Base-by-base conservation (phyloP, 176 grass and related monocot species). In the Triticum turgidum region DNA sequence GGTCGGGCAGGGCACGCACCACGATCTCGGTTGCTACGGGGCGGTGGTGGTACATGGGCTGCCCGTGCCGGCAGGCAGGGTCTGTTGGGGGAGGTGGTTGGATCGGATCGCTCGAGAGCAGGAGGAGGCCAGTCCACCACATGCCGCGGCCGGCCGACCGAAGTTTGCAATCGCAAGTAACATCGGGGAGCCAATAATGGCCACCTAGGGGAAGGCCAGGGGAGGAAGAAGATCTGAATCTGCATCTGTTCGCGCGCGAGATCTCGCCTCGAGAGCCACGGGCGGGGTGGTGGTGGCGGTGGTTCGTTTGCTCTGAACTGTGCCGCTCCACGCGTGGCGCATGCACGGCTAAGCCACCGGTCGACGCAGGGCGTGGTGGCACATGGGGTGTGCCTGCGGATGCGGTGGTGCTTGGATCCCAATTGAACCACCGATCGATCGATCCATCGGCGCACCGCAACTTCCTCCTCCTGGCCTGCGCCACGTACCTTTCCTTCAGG, bases 331-430 rank as follows among this genome's bases (percentile, higher is more conserved):
- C n/a, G 71, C 32, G 22, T 41, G 69, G 67, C 18, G 38, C 54
- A 58, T 17, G 51, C 51, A 54, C 15, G 49, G 49, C 14, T 15
- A 5, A 9, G 17, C 56, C 37, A 76, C 56, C 82, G n/a, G 24
- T 12, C 0, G 67, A 76, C 56, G 38, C 82, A 9, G 24, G 51
- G 15, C 51, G 51, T 14, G 0, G 51, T 14, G 0, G 67, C 68
- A 65, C 52, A 85, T 77, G 84, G 74, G 54, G 34, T 7, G 35
- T 22, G 61, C 0, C 2, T 2, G 29, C 52, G 11, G 10, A 67
- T 65, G 84, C 62, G 52, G 34, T 3, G 35, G 35, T 79, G 22
- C 39, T 10, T 86, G 76, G 77, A 80, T 80, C 85, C 54, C 3
- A 37, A 64, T 71, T 47, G n/a, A 80, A 59, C 63, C 17, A 42